phyloP scores from a whole-genome alignment of 2,329 filamentous ascomycete genomes.

The Eutypa lata region DNA sequence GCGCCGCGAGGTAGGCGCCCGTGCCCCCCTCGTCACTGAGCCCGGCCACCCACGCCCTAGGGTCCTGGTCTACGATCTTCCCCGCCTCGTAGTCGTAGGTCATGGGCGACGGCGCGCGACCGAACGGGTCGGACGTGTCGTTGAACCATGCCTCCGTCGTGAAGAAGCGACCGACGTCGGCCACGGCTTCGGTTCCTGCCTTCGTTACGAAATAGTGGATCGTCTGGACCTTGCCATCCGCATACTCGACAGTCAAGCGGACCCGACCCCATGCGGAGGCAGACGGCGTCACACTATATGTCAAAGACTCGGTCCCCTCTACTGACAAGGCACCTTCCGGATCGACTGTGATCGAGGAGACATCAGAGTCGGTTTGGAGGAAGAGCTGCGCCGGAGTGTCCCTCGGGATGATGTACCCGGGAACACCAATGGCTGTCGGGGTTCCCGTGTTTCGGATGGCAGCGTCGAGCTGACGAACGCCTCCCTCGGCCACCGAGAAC shows the following conservation, averaged over 20 bases:
- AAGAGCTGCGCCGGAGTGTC: conserved; percentile 45
- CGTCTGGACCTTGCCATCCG: conserved; percentile 45
- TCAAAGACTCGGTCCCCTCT: conserved; percentile 21
- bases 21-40: conserved; percentile 59
- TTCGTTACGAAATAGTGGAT: conserved; percentile 57
- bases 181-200: conserved; percentile 38
- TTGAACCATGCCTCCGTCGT: conserved; percentile 51
- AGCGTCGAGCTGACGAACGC: conserved; percentile 45
- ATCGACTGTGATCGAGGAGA: conserved; percentile 36
- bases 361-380: conserved; percentile 36
- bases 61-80: conserved; percentile 41
- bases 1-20: conserved; percentile 52
- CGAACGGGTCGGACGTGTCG: conserved; percentile 50
- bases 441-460: conserved; percentile 39
- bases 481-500: conserved; percentile 43
- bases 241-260: conserved; percentile 45
- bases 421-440: conserved; percentile 50
- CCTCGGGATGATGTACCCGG: conserved; percentile 51
- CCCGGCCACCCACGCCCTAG: conserved; percentile 56
- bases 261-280: conserved; percentile 46
- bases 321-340: conserved; percentile 37
- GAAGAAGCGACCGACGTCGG: conserved; percentile 50
- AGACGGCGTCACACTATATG: conserved; percentile 42
- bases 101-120: conserved; percentile 52
- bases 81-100: conserved; percentile 51